A percentile compares a stretch with the other conserved stretches of the same genome.
These are phyloP conservation scores for Stropharia rugosoannulata DNA, from an alignment of 768 basidiomycete species.

Conservation along the genomic window DNA sequence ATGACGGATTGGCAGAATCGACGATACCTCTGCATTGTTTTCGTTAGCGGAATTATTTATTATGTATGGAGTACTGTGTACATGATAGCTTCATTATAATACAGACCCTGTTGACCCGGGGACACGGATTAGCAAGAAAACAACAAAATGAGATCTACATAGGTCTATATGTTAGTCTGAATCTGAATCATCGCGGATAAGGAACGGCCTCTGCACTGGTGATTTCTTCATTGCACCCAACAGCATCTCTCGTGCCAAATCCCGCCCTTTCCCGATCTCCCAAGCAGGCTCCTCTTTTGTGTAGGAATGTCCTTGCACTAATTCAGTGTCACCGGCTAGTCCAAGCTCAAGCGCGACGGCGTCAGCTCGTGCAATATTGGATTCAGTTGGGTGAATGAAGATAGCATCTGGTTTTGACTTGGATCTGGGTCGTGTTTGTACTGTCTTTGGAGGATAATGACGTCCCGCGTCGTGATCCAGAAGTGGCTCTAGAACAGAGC, in stretches of 20 bases:
- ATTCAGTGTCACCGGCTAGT: slow-evolving; percentile 46
- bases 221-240: slow-evolving; percentile 9
- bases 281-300: slow-evolving; percentile 39
- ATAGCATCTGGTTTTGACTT: slow-evolving; percentile 58
- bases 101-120: not conserved
- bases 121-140: not conserved
- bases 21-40: not conserved
- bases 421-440: slow-evolving; percentile 38
- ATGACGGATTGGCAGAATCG: not conserved
- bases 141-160: not conserved
- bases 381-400: slow-evolving; percentile 61
- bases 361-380: slow-evolving; percentile 68
- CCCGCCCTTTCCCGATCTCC: slow-evolving; percentile 51
- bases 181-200: slow-evolving; percentile 21
- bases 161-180: slow-evolving; percentile 17
- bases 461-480: slow-evolving; percentile 16
- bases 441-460: slow-evolving; percentile 17
- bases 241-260: slow-evolving; percentile 47
- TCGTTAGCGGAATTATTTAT: not conserved
- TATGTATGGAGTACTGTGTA: not conserved
- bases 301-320: slow-evolving; percentile 37
- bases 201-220: slow-evolving; percentile 17
- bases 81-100: slow-evolving; percentile 8
- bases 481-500: slow-evolving; percentile 15
- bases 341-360: slow-evolving; percentile 57